phyloP scores from a whole-genome alignment of 352 stramenopile genomes.

The Phytopythium boreale region DNA sequence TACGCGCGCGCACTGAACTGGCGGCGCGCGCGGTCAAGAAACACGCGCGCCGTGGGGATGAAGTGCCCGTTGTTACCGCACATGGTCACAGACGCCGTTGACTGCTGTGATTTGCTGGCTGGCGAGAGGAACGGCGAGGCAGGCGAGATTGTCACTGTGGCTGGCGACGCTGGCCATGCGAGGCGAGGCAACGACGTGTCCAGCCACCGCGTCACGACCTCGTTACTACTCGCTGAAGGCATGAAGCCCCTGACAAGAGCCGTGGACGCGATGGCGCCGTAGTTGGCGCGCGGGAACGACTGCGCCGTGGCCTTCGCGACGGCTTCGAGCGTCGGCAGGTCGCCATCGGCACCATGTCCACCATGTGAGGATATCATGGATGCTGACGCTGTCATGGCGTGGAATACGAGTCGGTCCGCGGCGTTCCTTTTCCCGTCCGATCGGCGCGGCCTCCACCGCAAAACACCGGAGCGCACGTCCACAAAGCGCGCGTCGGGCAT shows the following conservation, averaged over 20 bases:
- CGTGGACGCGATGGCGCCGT: conserved; percentile 18
- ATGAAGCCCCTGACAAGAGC: conserved; percentile 24
- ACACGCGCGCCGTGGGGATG: conserved; percentile 29
- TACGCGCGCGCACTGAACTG: conserved; percentile 50
- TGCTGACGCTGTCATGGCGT: conserved; percentile 10
- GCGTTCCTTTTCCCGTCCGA: background rate
- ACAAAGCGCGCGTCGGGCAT: conserved; percentile 57
- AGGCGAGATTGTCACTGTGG: conserved; percentile 14
- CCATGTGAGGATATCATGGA: background rate
- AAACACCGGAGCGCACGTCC: conserved; percentile 50
- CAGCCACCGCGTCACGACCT: conserved; percentile 7
- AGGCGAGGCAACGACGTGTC: conserved; percentile 20
- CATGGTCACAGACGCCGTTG: conserved; percentile 31
- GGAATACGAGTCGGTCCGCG: conserved; percentile 17
- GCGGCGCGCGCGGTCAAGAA: conserved; percentile 38
- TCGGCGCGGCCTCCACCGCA: conserved; percentile 11
- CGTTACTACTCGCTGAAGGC: background rate
- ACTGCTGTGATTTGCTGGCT: conserved; percentile 5
- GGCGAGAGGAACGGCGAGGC: conserved; percentile 17
- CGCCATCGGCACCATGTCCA: background rate
- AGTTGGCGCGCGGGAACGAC: conserved; percentile 18
- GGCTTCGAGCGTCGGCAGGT: conserved; percentile 15
- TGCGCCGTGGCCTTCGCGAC: conserved; percentile 20
- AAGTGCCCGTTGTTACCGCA: conserved; percentile 54
- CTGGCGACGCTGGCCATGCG: conserved; percentile 17